These are phyloP conservation scores for Tylopilus cervinicoccineus DNA, from an alignment of 768 basidiomycete genomes.

Conservation along the genomic window DNA sequence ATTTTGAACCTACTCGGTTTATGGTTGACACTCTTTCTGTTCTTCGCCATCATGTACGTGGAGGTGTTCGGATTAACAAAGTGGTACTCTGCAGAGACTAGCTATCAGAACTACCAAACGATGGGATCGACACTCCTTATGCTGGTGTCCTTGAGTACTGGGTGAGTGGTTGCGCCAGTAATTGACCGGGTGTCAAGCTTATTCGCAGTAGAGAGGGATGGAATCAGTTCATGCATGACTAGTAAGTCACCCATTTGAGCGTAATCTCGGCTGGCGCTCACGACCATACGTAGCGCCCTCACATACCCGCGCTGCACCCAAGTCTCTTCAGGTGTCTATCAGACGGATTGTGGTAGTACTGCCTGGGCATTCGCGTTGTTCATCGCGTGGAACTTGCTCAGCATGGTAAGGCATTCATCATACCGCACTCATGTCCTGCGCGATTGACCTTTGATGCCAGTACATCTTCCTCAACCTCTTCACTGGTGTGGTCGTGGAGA, in stretches of 20 bases:
- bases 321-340: conserved; percentile 36
- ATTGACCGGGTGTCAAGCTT: neutral
- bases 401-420: conserved; percentile 73
- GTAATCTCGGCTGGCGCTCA: neutral
- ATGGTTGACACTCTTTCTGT: conserved; percentile 88
- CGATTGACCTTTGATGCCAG: conserved; percentile 35
- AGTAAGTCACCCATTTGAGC: conserved; percentile 40
- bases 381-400: conserved; percentile 91
- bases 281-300: conserved; percentile 46
- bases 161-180: conserved; percentile 48
- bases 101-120: conserved; percentile 67
- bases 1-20: conserved; percentile 81
- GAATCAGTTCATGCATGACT: conserved; percentile 98
- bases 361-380: conserved; percentile 86
- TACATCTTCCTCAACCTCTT: conserved; percentile 97
- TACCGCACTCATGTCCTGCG: conserved; percentile 15
- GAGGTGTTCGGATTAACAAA: conserved; percentile 92
- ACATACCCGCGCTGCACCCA: conserved; percentile 80
- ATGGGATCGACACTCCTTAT: conserved; percentile 81
- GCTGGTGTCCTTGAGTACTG: conserved; percentile 89
- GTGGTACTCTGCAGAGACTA: conserved; percentile 65
- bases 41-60: conserved; percentile 83
- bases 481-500: conserved; percentile 94
- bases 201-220: conserved; percentile 70
- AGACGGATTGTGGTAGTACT: conserved; percentile 88